Percentiles rank a stretch among this genome's conserved stretches.
Evolutionary conservation across 768 basidiomycete species (phyloP).

Genomic region (Hemileccinum rubropunctum): DNA sequence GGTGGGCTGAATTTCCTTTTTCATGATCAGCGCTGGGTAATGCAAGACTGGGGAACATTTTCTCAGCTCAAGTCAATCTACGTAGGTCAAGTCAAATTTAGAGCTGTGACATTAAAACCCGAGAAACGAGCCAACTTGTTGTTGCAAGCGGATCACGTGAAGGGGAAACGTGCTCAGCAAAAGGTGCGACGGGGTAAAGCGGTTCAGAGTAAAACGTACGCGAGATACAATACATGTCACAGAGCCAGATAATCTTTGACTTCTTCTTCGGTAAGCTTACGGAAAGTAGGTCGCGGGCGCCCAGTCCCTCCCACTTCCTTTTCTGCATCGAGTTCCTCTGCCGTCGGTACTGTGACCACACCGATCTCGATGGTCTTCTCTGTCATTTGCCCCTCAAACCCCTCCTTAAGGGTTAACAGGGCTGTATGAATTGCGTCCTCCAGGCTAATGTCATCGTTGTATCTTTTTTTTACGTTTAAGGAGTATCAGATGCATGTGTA

Average conservation of each 20-base stretch:
- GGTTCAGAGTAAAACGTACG: constrained; percentile 29
- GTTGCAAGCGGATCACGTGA: constrained; percentile 6
- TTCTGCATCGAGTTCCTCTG: constrained; percentile 53
- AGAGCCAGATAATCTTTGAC: constrained; percentile 92
- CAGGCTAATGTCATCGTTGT: constrained; percentile 98
- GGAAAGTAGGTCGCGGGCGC: constrained; percentile 82
- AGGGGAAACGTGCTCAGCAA: constrained; percentile 16
- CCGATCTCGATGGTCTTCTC: constrained; percentile 99
- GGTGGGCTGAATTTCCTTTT: constrained; percentile 20
- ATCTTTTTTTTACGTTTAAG: constrained; percentile 63
- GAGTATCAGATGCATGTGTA: constrained; percentile 14
- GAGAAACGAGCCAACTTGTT: constrained; percentile 5
- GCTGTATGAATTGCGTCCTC: constrained; percentile 99
- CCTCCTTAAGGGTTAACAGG: constrained; percentile 95
- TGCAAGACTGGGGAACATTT: constrained; percentile 7
- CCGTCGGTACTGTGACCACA: constrained; percentile 85
- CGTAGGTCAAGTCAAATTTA: constrained; percentile 6
- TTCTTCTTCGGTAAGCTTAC: constrained; percentile 95
- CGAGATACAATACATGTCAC: constrained; percentile 42
- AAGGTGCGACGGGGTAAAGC: constrained; percentile 5
- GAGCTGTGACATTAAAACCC: not conserved
- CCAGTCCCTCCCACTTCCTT: constrained; percentile 67
- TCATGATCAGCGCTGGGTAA: constrained; percentile 26
- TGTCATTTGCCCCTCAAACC: constrained; percentile 99
- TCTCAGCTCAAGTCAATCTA: constrained; percentile 7